These are phyloP conservation scores for Boletus tomentosulus DNA, from an alignment of 768 basidiomycete genomes.

Conservation along the genomic window DNA sequence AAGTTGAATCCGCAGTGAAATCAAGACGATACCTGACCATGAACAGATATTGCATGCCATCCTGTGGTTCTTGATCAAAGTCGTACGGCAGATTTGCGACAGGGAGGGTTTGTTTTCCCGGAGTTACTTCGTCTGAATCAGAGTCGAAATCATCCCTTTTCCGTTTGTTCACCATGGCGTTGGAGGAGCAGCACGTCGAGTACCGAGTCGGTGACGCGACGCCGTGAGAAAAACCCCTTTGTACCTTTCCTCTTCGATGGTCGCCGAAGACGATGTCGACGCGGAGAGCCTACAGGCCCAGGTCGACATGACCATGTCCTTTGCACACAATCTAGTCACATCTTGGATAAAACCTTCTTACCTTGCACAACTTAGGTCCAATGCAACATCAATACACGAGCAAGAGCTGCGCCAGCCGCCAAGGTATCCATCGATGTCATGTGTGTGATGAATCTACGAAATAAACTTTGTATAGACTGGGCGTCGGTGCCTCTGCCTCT, in stretches of 20 bases:
- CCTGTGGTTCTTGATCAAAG: constrained; percentile 59
- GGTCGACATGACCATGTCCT: constrained; percentile 76
- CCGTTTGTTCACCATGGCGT: constrained; percentile 43
- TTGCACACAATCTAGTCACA: constrained; percentile 65
- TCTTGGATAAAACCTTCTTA: constrained; percentile 68
- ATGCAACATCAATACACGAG: constrained; percentile 53
- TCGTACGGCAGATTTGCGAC: constrained; percentile 75
- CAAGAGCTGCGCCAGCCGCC: constrained; percentile 67
- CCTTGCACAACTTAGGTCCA: constrained; percentile 36
- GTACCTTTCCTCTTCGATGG: not conserved
- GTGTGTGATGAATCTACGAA: not conserved
- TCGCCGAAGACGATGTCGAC: constrained; percentile 56
- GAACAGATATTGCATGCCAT: constrained; percentile 80
- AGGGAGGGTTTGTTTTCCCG: constrained; percentile 71
- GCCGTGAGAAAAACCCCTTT: constrained; percentile 18
- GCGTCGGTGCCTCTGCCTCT: constrained; percentile 67
- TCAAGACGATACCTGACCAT: constrained; percentile 58
- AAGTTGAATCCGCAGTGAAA: not conserved
- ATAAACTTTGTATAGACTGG: constrained; percentile 46
- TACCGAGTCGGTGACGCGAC: not conserved
- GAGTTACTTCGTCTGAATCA: constrained; percentile 57
- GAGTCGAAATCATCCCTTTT: constrained; percentile 49
- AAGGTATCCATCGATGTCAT: constrained; percentile 40
- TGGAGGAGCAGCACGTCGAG: not conserved
- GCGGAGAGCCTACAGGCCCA: constrained; percentile 72